Evolutionary conservation across 768 basidiomycete genomes (phyloP), one percentile per base, ranked within the genome.

Genomic region (Mycena pura): DNA sequence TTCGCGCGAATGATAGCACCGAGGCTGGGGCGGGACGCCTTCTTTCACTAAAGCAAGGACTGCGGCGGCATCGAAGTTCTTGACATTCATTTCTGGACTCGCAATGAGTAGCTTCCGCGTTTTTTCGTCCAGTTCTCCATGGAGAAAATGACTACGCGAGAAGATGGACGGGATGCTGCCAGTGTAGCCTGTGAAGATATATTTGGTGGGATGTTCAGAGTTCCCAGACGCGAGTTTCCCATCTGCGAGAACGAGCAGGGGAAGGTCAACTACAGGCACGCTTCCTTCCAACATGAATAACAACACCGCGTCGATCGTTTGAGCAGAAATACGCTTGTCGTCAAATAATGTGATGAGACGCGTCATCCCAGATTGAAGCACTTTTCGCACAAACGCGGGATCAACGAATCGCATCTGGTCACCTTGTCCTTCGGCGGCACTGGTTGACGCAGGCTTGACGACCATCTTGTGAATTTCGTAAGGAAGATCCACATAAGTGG

Each of bases 161-260:
- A 69, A 69, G 10, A 69, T 48, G 21, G 41, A n/a, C 5, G 64
- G 64, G 3, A 59, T 34, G 3, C 34, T 24, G 32, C 14, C 14
- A 19, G n/a, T n/a, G n/a, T 8, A n/a, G 1, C 49, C 54, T n/a
- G 22, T 25, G 61, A 39, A 62, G 15, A 64, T 25, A 29, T 57
- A 58, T 32, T 29, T 47, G 27, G 41, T 43, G 0, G 53, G 49
- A 19, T 21, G 22, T 21, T 24, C 41, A 8, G 48, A 28, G 32
- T 39, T 62, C 14, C 49, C 51, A 14, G 13, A 19, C 15, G 56
- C 54, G 9, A 65, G 60, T n/a, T 17, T 50, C 1, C 31, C 57
- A 28, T 62, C 57, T 0, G 60, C 60, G 9, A 50, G 44, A 27
- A 66, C 41, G 10, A 66, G 44, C 3, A 66, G 64, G 5, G 52